Base-by-base conservation (phyloP, 139 green algal genomes). In the Nannochloris sp. region DNA sequence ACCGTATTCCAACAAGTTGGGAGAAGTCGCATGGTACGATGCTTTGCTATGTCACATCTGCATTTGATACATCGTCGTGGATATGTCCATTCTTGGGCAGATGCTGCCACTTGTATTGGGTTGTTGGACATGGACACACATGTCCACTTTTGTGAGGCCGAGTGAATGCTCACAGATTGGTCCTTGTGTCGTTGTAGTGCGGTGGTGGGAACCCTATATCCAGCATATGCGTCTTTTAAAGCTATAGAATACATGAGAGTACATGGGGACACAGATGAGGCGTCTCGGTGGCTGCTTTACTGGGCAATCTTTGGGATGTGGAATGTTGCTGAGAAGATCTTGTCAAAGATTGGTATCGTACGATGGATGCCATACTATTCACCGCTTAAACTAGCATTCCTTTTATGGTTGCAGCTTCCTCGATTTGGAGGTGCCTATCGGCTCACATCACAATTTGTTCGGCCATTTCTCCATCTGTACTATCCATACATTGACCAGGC, bases 331-430 rank as follows among this genome's bases (percentile, higher is more conserved):
- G 70, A 77, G 49, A 56, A 43, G 16, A 36, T 64, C 12, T 29
- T 58, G 12, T 7, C 15, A n/a, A 46, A 24, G 19, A 27, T 19
- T 44, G n/a, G 14, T 44, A 24, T 65, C 9, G 29, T 43, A 4
- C 29, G 19, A 57, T 74, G 62, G 65, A 59, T 83, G 15, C 79
- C 78, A 1, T 86, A 79, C 57, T 86, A 86, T 62, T 60, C 71
- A 21, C 58, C 77, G 12, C 11, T 68, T 8, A 86, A 86, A 66
- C 63, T 85, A 57, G 70, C 64, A 8, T 70, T 81, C 19, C 66
- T 86, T 48, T 19, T 86, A 24, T 86, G 79, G 79, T 66, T 86
- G 21, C 79, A 86, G 44, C 34, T 77, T 64, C 37, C 69, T n/a
- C 15, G 62, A 8, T 75, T 66, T n/a, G 19, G 40, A 27, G 56